Evolutionary conservation across 805 yeast species (phyloP).

Genomic region (Candida easanensis): DNA sequence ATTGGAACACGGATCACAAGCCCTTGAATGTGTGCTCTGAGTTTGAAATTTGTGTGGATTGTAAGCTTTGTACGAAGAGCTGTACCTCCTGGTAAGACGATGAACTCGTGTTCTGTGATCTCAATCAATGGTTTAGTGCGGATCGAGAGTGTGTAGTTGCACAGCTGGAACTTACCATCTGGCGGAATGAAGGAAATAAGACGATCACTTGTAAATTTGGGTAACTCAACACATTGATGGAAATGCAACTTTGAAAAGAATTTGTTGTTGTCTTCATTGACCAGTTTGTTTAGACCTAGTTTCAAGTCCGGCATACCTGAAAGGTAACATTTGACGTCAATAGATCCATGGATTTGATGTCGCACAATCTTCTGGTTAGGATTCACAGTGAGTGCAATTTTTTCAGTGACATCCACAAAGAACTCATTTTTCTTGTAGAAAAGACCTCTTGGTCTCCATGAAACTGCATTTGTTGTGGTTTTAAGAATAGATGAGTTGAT

Average conservation of each 20-base stretch:
- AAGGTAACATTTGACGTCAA: conserved; percentile 70
- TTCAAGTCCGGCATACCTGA: conserved; percentile 88
- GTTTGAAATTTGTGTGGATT: conserved; percentile 59
- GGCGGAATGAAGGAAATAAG: conserved; percentile 83
- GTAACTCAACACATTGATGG: conserved; percentile 84
- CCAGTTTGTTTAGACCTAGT: conserved; percentile 70
- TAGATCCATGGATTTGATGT: conserved; percentile 68
- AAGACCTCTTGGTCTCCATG: conserved; percentile 94
- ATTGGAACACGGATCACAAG: conserved; percentile 64
- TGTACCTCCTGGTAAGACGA: neutral
- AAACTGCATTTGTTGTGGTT: conserved; percentile 72
- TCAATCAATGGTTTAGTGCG: conserved; percentile 26
- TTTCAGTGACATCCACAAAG: conserved; percentile 81
- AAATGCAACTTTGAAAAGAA: conserved; percentile 69
- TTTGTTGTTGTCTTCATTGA: conserved; percentile 18
- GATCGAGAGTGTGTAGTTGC: conserved; percentile 40
- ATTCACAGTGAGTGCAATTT: conserved; percentile 65
- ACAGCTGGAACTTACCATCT: conserved; percentile 76
- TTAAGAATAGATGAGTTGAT: conserved; percentile 72
- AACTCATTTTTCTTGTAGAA: conserved; percentile 86
- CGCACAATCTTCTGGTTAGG: conserved; percentile 54
- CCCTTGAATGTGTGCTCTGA: conserved; percentile 57
- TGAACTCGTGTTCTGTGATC: conserved; percentile 11
- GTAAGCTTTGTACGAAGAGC: conserved; percentile 10
- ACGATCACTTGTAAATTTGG: conserved; percentile 47